A percentile compares a stretch with the other conserved stretches of the same genome.
Evolutionary conservation across 1,284 basidiomycete species (phyloP).

Genomic region (Fomitopsis betulina): DNA sequence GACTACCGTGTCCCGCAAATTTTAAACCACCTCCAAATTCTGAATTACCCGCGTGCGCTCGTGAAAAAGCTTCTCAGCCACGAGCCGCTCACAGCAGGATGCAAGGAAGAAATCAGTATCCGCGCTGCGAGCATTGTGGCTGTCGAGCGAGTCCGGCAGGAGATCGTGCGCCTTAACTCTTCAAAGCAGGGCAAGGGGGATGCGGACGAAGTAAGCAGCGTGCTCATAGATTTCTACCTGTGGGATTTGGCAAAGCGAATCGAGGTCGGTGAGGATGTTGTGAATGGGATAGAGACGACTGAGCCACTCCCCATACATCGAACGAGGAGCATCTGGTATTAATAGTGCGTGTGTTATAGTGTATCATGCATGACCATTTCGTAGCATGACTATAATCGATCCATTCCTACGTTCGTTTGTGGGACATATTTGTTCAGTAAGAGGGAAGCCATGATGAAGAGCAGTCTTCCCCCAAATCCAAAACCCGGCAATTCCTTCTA

Average conservation of each 20-base stretch:
- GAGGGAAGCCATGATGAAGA: too few relatives aligned
- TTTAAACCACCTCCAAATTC: constrained; percentile 70
- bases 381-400: too few relatives aligned
- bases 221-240: constrained; percentile 80
- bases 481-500: too few relatives aligned
- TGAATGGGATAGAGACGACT: constrained; percentile 53
- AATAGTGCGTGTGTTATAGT: neutral
- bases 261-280: constrained; percentile 52
- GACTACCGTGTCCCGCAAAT: constrained; percentile 87
- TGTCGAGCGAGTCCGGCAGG: constrained; percentile 63
- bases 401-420: too few relatives aligned
- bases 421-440: too few relatives aligned
- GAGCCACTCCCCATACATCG: constrained; percentile 67
- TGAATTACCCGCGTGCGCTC: constrained; percentile 61
- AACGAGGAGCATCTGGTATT: constrained; percentile 84
- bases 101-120: constrained; percentile 64
- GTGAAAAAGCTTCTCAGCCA: constrained; percentile 40
- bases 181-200: constrained; percentile 13
- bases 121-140: constrained; percentile 72
- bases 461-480: too few relatives aligned
- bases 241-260: constrained; percentile 82
- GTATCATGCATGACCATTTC: too few relatives aligned
- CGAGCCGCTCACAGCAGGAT: constrained; percentile 46
- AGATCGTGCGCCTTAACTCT: constrained; percentile 33
- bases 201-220: constrained; percentile 51